A percentile compares a stretch with the other conserved stretches of the same genome.
Conservation (phyloP, 1,139 yeast species). For the Yamadazyma buinensis region DNA sequence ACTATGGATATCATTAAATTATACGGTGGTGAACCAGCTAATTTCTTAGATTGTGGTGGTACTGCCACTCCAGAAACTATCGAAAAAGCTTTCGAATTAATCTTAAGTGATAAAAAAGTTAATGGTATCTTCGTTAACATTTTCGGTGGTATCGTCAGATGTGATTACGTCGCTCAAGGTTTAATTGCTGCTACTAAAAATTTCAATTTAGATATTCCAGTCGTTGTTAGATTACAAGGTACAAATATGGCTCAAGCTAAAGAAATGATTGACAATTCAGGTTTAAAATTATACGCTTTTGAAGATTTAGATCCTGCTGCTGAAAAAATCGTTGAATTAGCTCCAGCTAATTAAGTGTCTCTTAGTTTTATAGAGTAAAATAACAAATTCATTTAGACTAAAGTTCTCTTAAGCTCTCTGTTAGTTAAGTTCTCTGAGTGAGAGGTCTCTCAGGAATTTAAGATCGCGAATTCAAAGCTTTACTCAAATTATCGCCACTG, state of each 20-base stretch:
- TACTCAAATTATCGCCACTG: constrained; percentile 5
- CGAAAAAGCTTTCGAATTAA: constrained; percentile 93
- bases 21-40: constrained; percentile 98
- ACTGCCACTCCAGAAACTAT: constrained; percentile 99
- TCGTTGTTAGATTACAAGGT: constrained; percentile 98
- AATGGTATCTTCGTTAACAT: constrained; percentile 97
- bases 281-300: constrained; percentile 87
- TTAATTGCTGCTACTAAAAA: constrained; percentile 93
- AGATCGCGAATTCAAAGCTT: not conserved
- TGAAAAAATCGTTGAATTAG: constrained; percentile 81
- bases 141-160: constrained; percentile 98
- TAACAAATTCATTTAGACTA: no score
- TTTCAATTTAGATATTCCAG: constrained; percentile 91
- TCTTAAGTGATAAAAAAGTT: constrained; percentile 84
- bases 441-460: not conserved
- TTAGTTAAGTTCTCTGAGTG: constrained; percentile 1
- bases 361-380: no score
- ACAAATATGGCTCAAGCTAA: constrained; percentile 91
- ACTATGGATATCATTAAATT: constrained; percentile 99
- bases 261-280: constrained; percentile 81
- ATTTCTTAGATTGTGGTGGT: constrained; percentile 99
- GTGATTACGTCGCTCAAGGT: constrained; percentile 98
- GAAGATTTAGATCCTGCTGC: constrained; percentile 98
- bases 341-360: constrained; percentile 24
- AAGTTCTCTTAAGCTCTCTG: no score